Evolutionary conservation across 2,329 filamentous ascomycete species (phyloP).

Genomic region (Aspergillus sojae): DNA sequence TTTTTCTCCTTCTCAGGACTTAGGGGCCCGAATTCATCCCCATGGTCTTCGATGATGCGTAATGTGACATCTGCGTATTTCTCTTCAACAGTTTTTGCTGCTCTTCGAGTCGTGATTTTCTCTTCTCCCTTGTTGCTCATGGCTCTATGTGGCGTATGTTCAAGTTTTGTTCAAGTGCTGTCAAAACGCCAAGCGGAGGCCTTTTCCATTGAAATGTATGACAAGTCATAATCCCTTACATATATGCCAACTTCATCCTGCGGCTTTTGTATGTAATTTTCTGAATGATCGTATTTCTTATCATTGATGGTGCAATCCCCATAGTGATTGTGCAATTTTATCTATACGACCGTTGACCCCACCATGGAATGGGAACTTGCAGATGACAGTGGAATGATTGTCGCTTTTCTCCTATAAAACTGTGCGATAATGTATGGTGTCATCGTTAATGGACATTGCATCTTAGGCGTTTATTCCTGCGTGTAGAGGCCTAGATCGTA

Average conservation of each 20-base stretch:
- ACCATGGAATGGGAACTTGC: not conserved
- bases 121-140: not conserved
- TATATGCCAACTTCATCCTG: not conserved
- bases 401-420: not conserved
- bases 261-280: not conserved
- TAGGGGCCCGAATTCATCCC: not conserved
- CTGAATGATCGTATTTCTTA: not conserved
- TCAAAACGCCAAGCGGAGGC: not conserved
- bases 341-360: not conserved
- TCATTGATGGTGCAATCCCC: not conserved
- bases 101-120: not conserved
- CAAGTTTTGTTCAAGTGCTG: not conserved
- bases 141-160: not conserved
- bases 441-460: not conserved
- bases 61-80: slow-evolving; percentile 2
- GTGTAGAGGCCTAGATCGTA: not conserved
- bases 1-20: not conserved
- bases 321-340: not conserved
- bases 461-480: not conserved
- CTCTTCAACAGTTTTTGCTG: not conserved
- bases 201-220: not conserved
- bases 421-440: not conserved
- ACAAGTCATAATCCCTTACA: not conserved
- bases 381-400: not conserved
- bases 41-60: slow-evolving; percentile 2